phyloP scores from a whole-genome alignment of 1,139 yeast species.

The Yamadazyma songkhlaensis region DNA sequence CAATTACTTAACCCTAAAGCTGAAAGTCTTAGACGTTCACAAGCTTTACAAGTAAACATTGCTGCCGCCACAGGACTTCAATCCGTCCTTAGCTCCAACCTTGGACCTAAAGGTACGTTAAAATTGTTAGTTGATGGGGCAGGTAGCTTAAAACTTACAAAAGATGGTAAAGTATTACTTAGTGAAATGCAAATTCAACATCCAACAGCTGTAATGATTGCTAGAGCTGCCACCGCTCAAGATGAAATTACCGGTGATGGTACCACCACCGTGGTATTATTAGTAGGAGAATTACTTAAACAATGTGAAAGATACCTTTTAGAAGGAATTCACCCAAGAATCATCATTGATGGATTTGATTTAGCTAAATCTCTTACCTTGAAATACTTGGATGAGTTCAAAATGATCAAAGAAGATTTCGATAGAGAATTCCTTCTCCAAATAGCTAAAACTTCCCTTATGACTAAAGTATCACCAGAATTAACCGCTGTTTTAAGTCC shows the following conservation, averaged over 20 bases:
- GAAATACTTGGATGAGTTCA: conserved; percentile 63
- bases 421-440: conserved; percentile 88
- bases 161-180: conserved; percentile 92
- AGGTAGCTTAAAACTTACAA: conserved; percentile 91
- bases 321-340: conserved; percentile 96
- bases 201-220: conserved; percentile 99
- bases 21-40: conserved; percentile 88
- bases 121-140: conserved; percentile 97
- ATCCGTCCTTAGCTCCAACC: conserved; percentile 82
- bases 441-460: conserved; percentile 85
- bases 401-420: conserved; percentile 31
- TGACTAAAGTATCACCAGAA: conserved; percentile 79
- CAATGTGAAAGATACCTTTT: conserved; percentile 91
- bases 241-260: conserved; percentile 99
- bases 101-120: conserved; percentile 97
- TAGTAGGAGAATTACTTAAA: conserved; percentile 91
- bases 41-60: conserved; percentile 92
- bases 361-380: conserved; percentile 76
- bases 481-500: conserved; percentile 83
- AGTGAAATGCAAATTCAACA: conserved; percentile 98
- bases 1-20: conserved; percentile 96
- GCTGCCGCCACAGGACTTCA: conserved; percentile 97
- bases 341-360: conserved; percentile 93
- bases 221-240: conserved; percentile 97
- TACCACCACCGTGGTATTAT: conserved; percentile 92